Evolutionary conservation across 371 early-diverging fungal genomes (phyloP).

Genomic region (Lichtheimia ramosa): DNA sequence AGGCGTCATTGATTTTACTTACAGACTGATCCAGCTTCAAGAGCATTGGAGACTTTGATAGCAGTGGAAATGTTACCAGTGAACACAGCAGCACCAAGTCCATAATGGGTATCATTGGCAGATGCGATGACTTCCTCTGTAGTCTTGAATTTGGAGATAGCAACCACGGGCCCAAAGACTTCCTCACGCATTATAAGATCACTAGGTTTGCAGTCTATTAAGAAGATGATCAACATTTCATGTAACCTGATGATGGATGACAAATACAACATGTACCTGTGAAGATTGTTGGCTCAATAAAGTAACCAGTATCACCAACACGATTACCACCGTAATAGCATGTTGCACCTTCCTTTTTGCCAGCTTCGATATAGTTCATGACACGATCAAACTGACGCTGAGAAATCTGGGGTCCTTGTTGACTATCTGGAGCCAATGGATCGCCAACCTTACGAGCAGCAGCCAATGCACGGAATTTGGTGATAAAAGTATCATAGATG

Average conservation of each 20-base stretch:
- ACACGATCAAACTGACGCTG: slow-evolving; percentile 72
- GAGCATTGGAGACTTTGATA: slow-evolving; percentile 59
- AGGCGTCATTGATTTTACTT: background rate
- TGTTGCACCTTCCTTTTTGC: slow-evolving; percentile 54
- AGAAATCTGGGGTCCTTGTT: slow-evolving; percentile 80
- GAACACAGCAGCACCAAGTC: slow-evolving; percentile 85
- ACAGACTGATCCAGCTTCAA: slow-evolving; percentile 24
- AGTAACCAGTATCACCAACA: slow-evolving; percentile 49
- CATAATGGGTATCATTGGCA: slow-evolving; percentile 75
- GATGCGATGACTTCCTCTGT: slow-evolving; percentile 70
- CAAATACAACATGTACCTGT: slow-evolving; percentile 7
- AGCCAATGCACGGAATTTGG: slow-evolving; percentile 60
- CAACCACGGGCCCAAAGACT: slow-evolving; percentile 82
- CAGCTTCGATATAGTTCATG: slow-evolving; percentile 50
- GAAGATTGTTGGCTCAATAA: slow-evolving; percentile 53
- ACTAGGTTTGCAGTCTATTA: slow-evolving; percentile 32
- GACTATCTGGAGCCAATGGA: slow-evolving; percentile 49
- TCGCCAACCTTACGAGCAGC: slow-evolving; percentile 59
- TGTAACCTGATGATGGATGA: background rate
- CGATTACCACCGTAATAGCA: slow-evolving; percentile 45
- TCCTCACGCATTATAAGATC: slow-evolving; percentile 74
- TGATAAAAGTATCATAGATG: slow-evolving; percentile 75
- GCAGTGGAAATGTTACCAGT: slow-evolving; percentile 69
- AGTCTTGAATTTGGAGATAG: slow-evolving; percentile 64
- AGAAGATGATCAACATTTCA: background rate